Percentiles rank a stretch among this genome's conserved stretches.
Evolutionary conservation across 331 rosid species (phyloP).

Genomic region (Saraca asoca): DNA sequence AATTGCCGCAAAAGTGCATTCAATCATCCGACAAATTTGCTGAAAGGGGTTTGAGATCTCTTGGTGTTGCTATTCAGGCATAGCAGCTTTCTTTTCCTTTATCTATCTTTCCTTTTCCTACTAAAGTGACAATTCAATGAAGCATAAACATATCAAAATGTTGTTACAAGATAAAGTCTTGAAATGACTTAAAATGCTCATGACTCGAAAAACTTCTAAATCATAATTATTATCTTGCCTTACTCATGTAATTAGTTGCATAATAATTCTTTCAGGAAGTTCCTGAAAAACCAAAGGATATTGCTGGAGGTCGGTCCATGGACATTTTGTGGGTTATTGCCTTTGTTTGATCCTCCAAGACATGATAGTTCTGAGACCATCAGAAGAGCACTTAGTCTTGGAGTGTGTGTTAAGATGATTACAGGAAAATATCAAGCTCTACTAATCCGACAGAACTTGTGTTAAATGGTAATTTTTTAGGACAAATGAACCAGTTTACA

Average conservation of each 20-base stretch:
- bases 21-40: slow-evolving; percentile 85
- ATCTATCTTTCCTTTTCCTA: too few relatives aligned
- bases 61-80: slow-evolving; percentile 83
- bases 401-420: slow-evolving; percentile 88
- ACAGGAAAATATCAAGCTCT: too few relatives aligned
- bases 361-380: too few relatives aligned
- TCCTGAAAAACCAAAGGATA: slow-evolving; percentile 70
- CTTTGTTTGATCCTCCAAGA: slow-evolving; percentile 94
- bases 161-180: too few relatives aligned
- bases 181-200: slow-evolving; percentile 15
- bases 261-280: slow-evolving; percentile 52
- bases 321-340: slow-evolving; percentile 79
- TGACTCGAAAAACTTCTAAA: too few relatives aligned
- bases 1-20: slow-evolving; percentile 64
- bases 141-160: too few relatives aligned
- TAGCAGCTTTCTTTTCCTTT: slow-evolving; percentile 30
- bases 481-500: slow-evolving; percentile 21
- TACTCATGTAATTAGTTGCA: slow-evolving; percentile 30
- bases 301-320: slow-evolving; percentile 84
- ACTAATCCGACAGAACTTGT: too few relatives aligned
- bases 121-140: too few relatives aligned
- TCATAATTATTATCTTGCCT: slow-evolving; percentile 6
- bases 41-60: slow-evolving; percentile 88
- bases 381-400: slow-evolving; percentile 83
- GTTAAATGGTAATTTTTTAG: too few relatives aligned